These are phyloP conservation scores for Zarea fungicola DNA, from an alignment of 2,329 filamentous ascomycete genomes.

Conservation along the genomic window DNA sequence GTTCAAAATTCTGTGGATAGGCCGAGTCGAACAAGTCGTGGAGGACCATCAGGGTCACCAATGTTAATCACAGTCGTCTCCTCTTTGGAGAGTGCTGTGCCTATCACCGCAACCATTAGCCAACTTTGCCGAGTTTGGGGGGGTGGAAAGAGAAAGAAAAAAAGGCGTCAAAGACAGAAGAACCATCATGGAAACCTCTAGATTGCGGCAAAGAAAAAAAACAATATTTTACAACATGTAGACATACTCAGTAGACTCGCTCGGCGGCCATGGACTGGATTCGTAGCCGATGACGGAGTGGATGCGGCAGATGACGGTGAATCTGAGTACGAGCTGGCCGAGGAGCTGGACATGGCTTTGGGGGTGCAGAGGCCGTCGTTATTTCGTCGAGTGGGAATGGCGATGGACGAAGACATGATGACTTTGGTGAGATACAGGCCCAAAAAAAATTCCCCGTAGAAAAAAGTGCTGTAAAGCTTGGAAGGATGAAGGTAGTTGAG, in stretches of 20 bases:
- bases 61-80: conserved; percentile 80
- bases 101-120: too few species aligned
- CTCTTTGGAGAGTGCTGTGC: conserved; percentile 65
- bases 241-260: conserved; percentile 56
- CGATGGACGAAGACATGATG: conserved; percentile 63
- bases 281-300: conserved; percentile 48
- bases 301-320: conserved; percentile 50
- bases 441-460: background rate
- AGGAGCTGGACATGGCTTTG: conserved; percentile 45
- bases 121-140: too few species aligned
- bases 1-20: background rate
- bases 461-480: background rate
- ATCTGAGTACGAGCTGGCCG: conserved; percentile 35
- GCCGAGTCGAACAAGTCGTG: conserved; percentile 56
- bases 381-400: conserved; percentile 51
- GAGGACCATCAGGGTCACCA: conserved; percentile 66
- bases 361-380: conserved; percentile 31
- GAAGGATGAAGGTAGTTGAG: conserved; percentile 12
- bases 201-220: background rate
- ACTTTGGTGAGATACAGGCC: conserved; percentile 14
- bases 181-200: background rate
- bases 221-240: background rate
- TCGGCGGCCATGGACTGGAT: conserved; percentile 49
- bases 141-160: background rate
- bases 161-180: background rate